Base-by-base conservation (phyloP, 78 protist genomes). In the Creolimax fragrantissima region DNA sequence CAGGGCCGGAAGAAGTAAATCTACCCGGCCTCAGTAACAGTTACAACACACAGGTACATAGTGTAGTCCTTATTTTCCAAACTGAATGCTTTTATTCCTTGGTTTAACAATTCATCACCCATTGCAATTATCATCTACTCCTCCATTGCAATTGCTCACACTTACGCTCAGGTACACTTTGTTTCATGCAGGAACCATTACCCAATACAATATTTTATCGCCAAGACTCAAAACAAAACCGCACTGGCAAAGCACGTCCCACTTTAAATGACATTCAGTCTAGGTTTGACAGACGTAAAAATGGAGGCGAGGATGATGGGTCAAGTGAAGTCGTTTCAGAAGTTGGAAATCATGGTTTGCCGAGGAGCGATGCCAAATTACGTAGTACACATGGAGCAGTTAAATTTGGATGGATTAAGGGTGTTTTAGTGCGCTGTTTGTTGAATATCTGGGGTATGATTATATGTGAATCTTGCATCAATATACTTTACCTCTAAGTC, bases 381-480 rank as follows among this genome's bases (percentile, higher is more conserved):
- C 74, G 11, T 24, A 24, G 24, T 58, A 58, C 74, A 17, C 11
- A 17, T 24, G 74, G 74, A 83, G 86, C 86, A 11, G 7, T 86
- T 4, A 86, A 86, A 45, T 86, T 35, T 86, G 90, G 90, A 24
- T 86, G 90, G 90, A 11, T 86, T 4, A 32, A 86, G 90, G 90
- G 90, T 35, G 90, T 86, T 4, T 41, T 86, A 41, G 90, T 86
- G 17, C 90, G 90, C 41, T 86, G 90, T 41, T 45, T 86, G 42
- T 45, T 86, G 17, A 86, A 86, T 86, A 86, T 86, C 7, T 86
- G 90, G 90, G 90, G 90, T 83, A 6, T 83, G 86, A 39, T 24
- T 24, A 32, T 58, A 11, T 32, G 39, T 17, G 39, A 11, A 11
- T 17, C 74, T 17, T 17, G 39, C 74, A 11, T 17, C 17, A 11